phyloP scores from a whole-genome alignment of 2,329 filamentous ascomycete species.

The Sarocladium oryzae region DNA sequence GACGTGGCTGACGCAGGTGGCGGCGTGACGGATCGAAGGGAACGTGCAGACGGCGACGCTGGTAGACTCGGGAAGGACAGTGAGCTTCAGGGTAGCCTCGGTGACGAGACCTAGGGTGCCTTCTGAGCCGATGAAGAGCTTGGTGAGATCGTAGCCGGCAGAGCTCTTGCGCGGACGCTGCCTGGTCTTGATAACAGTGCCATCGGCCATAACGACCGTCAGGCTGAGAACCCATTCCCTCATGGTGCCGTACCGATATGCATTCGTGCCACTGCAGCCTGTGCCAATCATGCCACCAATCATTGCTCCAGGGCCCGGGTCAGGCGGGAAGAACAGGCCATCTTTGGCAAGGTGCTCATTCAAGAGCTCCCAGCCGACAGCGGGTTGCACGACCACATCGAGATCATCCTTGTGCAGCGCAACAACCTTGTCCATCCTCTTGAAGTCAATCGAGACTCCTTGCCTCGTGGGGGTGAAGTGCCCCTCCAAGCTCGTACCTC shows the following conservation, averaged over 20 bases:
- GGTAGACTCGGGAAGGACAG: conserved; percentile 70
- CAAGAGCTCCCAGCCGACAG: conserved; percentile 78
- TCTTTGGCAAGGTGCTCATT: conserved; percentile 70
- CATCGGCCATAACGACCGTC: conserved; percentile 85
- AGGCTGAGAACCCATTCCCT: conserved; percentile 84
- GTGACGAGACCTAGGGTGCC: conserved; percentile 88
- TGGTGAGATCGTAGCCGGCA: conserved; percentile 86
- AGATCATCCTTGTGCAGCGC: conserved; percentile 70
- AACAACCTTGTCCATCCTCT: conserved; percentile 76
- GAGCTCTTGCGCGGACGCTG: conserved; percentile 85
- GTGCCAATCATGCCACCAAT: conserved; percentile 86
- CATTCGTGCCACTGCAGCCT: conserved; percentile 71
- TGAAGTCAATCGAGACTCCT: conserved; percentile 82
- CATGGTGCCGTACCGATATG: conserved; percentile 92
- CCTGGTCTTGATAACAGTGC: conserved; percentile 81
- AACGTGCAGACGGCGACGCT: conserved; percentile 69
- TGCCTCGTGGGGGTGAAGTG: conserved; percentile 79
- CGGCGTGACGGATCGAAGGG: conserved; percentile 58
- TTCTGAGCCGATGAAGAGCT: conserved; percentile 84
- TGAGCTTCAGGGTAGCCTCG: conserved; percentile 83
- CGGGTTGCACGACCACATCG: conserved; percentile 72
- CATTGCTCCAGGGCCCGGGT: conserved; percentile 85
- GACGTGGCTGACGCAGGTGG: conserved; percentile 72
- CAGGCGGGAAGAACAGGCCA: conserved; percentile 85
- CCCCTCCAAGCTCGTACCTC: conserved; percentile 84